These are phyloP conservation scores for Colletotrichum sansevieriae DNA, from an alignment of 2,329 filamentous ascomycete genomes.

Conservation along the genomic window DNA sequence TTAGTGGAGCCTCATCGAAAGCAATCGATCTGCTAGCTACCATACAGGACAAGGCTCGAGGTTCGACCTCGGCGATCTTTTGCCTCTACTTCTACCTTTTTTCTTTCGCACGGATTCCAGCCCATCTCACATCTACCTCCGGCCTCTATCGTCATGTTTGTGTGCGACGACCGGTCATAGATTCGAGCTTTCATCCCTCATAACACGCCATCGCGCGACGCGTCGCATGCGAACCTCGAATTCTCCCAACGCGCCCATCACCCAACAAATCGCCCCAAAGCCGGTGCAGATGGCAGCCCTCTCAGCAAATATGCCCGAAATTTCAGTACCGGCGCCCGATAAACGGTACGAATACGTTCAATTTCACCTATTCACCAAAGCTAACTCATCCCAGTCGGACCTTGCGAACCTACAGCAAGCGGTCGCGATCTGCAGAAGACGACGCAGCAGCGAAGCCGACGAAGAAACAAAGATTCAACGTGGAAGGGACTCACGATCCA, in stretches of 20 bases:
- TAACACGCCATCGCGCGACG: constrained; percentile 13
- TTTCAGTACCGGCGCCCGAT: neutral
- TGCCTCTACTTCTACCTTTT: neutral
- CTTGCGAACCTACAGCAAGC: constrained; percentile 57
- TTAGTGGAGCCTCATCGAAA: constrained; percentile 7
- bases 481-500: constrained; percentile 42
- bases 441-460: neutral
- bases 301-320: neutral
- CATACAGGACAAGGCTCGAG: neutral
- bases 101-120: neutral
- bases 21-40: neutral
- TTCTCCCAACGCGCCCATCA: neutral
- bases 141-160: neutral
- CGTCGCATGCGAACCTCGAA: neutral
- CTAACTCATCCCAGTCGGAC: constrained; percentile 13
- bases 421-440: constrained; percentile 38
- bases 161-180: neutral
- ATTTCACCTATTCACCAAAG: too few species aligned
- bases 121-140: neutral
- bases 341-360: constrained; percentile 21
- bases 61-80: neutral
- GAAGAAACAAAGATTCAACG: constrained; percentile 43
- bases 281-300: neutral
- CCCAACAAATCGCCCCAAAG: neutral
- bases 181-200: neutral